These are phyloP conservation scores for Umbelopsis vinacea DNA, from an alignment of 192 early-diverging fungal genomes.

Conservation along the genomic window DNA sequence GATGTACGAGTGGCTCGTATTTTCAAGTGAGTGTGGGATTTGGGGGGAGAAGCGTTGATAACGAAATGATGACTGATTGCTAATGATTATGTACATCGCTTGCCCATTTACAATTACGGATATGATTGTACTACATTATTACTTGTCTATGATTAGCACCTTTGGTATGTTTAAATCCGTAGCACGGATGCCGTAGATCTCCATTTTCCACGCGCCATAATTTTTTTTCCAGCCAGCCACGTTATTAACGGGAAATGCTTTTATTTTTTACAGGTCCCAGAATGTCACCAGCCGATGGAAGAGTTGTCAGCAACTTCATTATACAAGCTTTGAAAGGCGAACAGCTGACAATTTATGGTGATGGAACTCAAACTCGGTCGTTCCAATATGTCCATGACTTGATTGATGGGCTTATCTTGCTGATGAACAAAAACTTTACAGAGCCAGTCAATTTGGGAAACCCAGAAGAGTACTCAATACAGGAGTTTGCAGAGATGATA, in stretches of 20 bases:
- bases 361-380: conserved; percentile 77
- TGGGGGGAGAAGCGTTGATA: neutral
- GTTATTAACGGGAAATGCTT: conserved; percentile 17
- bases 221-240: too few relatives aligned
- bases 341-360: conserved; percentile 80
- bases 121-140: conserved; percentile 18
- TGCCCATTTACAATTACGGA: neutral
- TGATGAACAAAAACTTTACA: conserved; percentile 73
- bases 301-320: conserved; percentile 88
- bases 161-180: conserved; percentile 2
- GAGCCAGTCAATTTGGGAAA: conserved; percentile 85
- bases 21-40: conserved; percentile 58
- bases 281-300: conserved; percentile 83
- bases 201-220: neutral
- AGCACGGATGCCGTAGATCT: neutral
- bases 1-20: conserved; percentile 80
- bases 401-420: conserved; percentile 77
- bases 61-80: neutral
- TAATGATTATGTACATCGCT: neutral
- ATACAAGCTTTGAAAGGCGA: conserved; percentile 80
- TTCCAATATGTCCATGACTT: conserved; percentile 89
- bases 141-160: conserved; percentile 31
- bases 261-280: conserved; percentile 51
- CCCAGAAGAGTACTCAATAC: conserved; percentile 83
- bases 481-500: conserved; percentile 79